Evolutionary conservation across 129 eudicot genomes (phyloP), one percentile per base, ranked within the genome.

Genomic region (Oenanthe sinensis): DNA sequence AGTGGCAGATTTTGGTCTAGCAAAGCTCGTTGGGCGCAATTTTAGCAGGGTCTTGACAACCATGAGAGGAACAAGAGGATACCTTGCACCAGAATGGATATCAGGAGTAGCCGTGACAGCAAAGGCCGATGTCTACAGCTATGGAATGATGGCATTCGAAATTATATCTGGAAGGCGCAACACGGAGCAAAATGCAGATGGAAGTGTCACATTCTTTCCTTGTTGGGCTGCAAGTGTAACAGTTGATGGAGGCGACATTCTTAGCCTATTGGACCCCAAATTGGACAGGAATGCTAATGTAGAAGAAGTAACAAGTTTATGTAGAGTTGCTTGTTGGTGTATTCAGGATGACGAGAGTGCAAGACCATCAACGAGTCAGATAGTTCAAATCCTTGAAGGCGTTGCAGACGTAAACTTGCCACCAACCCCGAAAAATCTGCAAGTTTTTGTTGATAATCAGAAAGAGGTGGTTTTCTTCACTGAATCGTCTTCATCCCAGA

Each of bases 81-180:
- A 68, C 42, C 73, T 68, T 33, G 73, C 73, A 68, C 73, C 73
- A 37, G 73, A 68, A 68, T 68, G 73, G 73, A 33, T 68, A 68
- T 68, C 73, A 28, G 73, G 73, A 68, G 43, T 68, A 13, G 73
- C 73, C 33, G 73, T 68, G 43, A 68, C 73, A 30, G 44, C 73
- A 30, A 68, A 68, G 4, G 73, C 73, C 3, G 73, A 68, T 68
- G 73, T 68, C 20, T 68, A 12, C 73, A 68, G 73, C 73, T 68
- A 68, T 17, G 73, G 73, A 5, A 68, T 68, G 73, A 68, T 68
- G 73, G 9, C 4, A 33, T 68, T 68, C 12, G 73, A 68, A 37
- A 4, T 68, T 33, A 68, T 68, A 28, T 68, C 73, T 33, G 73
- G 73, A 30, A 68, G 73, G 73, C 44, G 44, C 33, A 68, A 68